phyloP scores from a whole-genome alignment of 352 stramenopile species.

The Achlya hypogyna region DNA sequence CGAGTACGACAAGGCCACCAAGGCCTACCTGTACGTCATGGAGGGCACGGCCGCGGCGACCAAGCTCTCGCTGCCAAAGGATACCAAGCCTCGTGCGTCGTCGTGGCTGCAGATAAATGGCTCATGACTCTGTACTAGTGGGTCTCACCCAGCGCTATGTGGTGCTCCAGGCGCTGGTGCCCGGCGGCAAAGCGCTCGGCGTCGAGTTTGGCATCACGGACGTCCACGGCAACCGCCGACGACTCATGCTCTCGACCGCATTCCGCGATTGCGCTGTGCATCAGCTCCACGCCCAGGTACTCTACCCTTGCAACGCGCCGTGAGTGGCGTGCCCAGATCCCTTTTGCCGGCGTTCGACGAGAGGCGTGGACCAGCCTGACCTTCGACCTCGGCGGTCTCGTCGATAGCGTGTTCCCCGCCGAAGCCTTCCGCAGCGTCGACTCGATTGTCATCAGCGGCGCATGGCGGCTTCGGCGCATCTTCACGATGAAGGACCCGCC shows the following conservation, averaged over 20 bases:
- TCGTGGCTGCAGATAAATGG: too few relatives aligned
- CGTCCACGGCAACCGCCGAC: slow-evolving; percentile 56
- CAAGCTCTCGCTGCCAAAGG: slow-evolving; percentile 75
- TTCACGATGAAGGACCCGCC: slow-evolving; percentile 84
- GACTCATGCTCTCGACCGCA: slow-evolving; percentile 66
- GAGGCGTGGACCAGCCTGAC: slow-evolving; percentile 73
- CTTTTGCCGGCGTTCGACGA: slow-evolving; percentile 37
- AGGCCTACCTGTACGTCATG: slow-evolving; percentile 66
- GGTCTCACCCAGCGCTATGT: slow-evolving; percentile 68
- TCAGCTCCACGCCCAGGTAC: slow-evolving; percentile 23
- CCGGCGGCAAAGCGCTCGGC: slow-evolving; percentile 52
- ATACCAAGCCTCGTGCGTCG: slow-evolving; percentile 16
- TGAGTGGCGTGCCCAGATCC: slow-evolving; percentile 59
- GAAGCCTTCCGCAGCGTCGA: slow-evolving; percentile 66
- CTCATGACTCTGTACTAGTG: too few relatives aligned
- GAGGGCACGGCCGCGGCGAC: slow-evolving; percentile 57
- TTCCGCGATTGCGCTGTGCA: slow-evolving; percentile 53
- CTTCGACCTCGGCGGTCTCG: slow-evolving; percentile 59
- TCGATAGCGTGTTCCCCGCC: slow-evolving; percentile 40
- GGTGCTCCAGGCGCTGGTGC: slow-evolving; percentile 53
- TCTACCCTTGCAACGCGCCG: slow-evolving; percentile 22
- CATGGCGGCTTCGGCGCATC: slow-evolving; percentile 64
- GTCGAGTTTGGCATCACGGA: slow-evolving; percentile 75
- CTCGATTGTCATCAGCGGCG: slow-evolving; percentile 58
- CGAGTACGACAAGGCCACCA: slow-evolving; percentile 72